Evolutionary conservation across 306 rosid species (phyloP), one percentile per base, ranked within the genome.

Genomic region (Casuarina glauca): DNA sequence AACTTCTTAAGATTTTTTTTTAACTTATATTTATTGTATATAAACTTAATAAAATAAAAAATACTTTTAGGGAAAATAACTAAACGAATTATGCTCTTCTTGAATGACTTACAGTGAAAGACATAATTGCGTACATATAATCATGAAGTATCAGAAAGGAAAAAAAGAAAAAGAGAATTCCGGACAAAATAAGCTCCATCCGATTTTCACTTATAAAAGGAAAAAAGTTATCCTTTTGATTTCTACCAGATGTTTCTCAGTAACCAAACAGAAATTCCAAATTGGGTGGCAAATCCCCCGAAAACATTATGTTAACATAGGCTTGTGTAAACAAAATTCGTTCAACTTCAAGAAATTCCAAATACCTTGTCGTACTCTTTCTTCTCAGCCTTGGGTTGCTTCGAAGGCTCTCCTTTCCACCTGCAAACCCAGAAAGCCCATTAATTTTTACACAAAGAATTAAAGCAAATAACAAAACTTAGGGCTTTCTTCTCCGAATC

Each of bases 381-480:
- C n/a, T n/a, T n/a, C n/a, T n/a, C 97, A 43, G 86, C 79, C 91
- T 94, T 91, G 72, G 98, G 97, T 48, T 90, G 90, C 96, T 94
- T 94, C 93, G 91, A 79, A 80, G 98, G 98, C 93, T 94, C 92
- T 6, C 98, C 72, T 94, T 94, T 80, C 98, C 98, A 72, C 98
- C 96, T 94, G 35, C 26, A 61, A 62, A 26, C 45, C 44, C 58
- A 2, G n/a, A n/a, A 13, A 58, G 32, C 54, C 1, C 7, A n/a
- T 39, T 49, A 26, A 3, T 60, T 62, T 45, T 6, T 26, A 0
- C 58, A 57, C 79, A 86, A 76, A 64, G 53, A 0, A 42, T 42
- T 0, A 66, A 70, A 70, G 46, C 66, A 46, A 36, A 26, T 10
- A 11, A 63, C 26, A 41, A 72, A 51, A 71, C 61, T 4, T 57